Base-by-base conservation (phyloP, 768 basidiomycete species). In the Auriscalpium orientale region DNA sequence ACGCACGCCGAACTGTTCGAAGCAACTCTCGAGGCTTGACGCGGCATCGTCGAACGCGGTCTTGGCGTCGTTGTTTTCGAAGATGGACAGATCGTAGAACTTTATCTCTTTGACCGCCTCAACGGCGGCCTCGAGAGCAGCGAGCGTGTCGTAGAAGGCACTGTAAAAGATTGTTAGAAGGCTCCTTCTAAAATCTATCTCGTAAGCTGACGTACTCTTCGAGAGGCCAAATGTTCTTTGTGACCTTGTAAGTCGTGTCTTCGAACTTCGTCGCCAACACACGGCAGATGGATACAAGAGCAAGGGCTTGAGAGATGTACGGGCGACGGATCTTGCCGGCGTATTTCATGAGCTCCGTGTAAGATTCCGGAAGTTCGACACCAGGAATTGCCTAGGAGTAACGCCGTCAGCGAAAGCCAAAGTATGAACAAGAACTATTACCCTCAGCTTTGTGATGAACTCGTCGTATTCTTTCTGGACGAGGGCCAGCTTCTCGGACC, bases 321-420 rank as follows among this genome's bases (percentile, higher is more conserved):
- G 58, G 58, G 3, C 56, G 35, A n/a, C 53, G 56, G 44, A 60
- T 58, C 22, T 20, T 52, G 36, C 58, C 56, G 1, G 56, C 56
- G 45, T 54, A 12, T 49, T 54, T 60, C 52, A 58, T 20, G 38
- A 60, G 48, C 6, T 54, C 28, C 38, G 54, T 45, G 20, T 54
- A 60, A 15, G 43, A 34, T 10, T 12, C 44, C 2, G 56, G 58
- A 5, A 59, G 44, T 0, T 7, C 2, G 36, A 58, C 3, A 3
- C 1, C 4, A 36, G 33, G 21, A 15, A 33, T 12, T 5, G 7
- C 18, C 58, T 59, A 47, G 2, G 4, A 22, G 44, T 38, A 16
- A 2, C 12, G 13, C 13, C 57, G 16, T 58, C 43, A 58, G 36
- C 5, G 37, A 8, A 22, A 11, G 4, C 8, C 40, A 15, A 34